Evolutionary conservation across 257 asterid species (phyloP), one percentile per base, ranked within the genome.

Genomic region (Linaria vulgaris): DNA sequence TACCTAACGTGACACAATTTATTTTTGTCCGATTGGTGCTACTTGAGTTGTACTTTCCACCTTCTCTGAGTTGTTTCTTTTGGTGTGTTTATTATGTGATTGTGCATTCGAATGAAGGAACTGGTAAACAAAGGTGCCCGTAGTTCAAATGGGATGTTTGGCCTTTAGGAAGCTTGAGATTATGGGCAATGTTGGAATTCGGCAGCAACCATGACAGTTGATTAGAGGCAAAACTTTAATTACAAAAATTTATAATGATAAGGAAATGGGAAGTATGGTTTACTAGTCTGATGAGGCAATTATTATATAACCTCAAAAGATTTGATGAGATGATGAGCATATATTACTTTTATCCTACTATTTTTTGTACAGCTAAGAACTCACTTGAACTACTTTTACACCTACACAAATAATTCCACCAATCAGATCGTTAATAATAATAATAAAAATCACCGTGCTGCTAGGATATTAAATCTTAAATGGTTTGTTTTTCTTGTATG

Each of bases 41-140:
- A 15, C 63, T n/a, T 56, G 50, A 34, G 1, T 68, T 62, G 71
- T 63, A 61, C 78, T 17, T 49, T 34, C 54, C 60, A 31, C 19
- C 19, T 6, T 37, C 9, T 41, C 4, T 41, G 50, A 64, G 64
- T 66, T 65, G 53, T 51, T 39, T 10, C 41, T 38, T 19, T 31
- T 46, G 25, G 21, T 37, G 23, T 13, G 19, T 46, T n/a, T n/a
- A n/a, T n/a, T 20, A 25, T 53, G 12, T 44, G 53, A 16, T 22
- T 49, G 41, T 45, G 66, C 14, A 21, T 63, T 16, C 14, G 24
- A 12, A 5, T 56, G 46, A 27, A 30, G 0, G 44, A 27, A 53
- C 0, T 25, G 10, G 44, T 15, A 14, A 59, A 59, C 64, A 31
- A 59, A 49, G 41, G 34, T 59, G 34, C 19, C 21, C 61, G 25